Evolutionary conservation across 495 filamentous ascomycete genomes (phyloP), one percentile per base, ranked within the genome.

Genomic region (Oidiodendron maius): DNA sequence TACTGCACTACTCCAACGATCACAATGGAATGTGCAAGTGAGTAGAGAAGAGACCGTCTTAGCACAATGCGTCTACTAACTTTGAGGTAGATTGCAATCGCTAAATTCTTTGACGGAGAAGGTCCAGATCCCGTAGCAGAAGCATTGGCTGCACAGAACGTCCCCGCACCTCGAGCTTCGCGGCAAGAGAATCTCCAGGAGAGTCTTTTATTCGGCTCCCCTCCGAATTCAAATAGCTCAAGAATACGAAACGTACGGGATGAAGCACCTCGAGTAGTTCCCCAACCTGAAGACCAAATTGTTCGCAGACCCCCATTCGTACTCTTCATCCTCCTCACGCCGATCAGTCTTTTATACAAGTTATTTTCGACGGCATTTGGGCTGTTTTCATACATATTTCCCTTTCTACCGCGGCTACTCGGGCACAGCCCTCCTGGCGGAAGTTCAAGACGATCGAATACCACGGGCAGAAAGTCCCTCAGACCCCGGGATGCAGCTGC

Each of bases 41-140:
- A 3, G 74, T 61, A 24, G 21, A 20, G 17, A 18, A 2, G 5
- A 12, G 5, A 3, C 1, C 20, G 11, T 18, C 15, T 25, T 16
- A 13, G 28, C n/a, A 16, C 21, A 34, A 1, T 28, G 25, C 41
- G 6, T 36, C 16, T 40, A 35, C 56, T 66, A 41, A 64, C 41
- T 43, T 34, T 47, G 35, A 20, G 16, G 10, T 62, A 98, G 85
- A 94, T 97, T 52, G 93, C 93, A 25, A 87, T 98, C 42, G 77
- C 93, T 41, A 91, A 91, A 59, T 97, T 97, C 78, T 98, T 96
- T 61, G 93, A 97, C 62, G 93, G 94, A 42, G 94, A 97, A 66
- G 80, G 83, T 3, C 78, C 87, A 28, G 87, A 95, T 60, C 83
- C 80, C 4, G 70, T 91, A 4, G 87, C 87, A 54, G 55, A 59